These are phyloP conservation scores for Colletotrichum zoysiae DNA, from an alignment of 2,329 filamentous ascomycete species.

Conservation along the genomic window DNA sequence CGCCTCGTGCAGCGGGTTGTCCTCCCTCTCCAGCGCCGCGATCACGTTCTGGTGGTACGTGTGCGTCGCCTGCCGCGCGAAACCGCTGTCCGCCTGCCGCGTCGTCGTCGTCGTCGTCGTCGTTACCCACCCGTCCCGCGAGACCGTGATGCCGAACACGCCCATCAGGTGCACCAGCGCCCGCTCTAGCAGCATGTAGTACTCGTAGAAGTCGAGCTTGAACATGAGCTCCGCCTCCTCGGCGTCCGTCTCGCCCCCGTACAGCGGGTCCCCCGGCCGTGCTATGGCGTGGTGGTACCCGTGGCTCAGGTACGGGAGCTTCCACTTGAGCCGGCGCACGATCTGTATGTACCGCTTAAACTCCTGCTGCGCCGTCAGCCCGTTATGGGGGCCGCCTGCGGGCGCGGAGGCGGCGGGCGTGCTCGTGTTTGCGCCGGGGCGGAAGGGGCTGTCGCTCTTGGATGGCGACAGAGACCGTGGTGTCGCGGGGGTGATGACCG, in stretches of 20 bases:
- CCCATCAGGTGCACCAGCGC: constrained; percentile 76
- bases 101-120: constrained; percentile 21
- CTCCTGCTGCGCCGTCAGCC: constrained; percentile 54
- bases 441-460: neutral
- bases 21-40: constrained; percentile 67
- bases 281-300: constrained; percentile 66
- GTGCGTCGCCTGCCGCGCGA: constrained; percentile 44
- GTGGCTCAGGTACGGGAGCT: constrained; percentile 69
- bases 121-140: constrained; percentile 45
- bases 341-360: constrained; percentile 71
- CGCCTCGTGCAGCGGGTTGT: constrained; percentile 67
- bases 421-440: neutral
- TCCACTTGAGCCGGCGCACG: constrained; percentile 72
- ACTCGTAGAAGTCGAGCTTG: constrained; percentile 83
- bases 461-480: constrained; percentile 1
- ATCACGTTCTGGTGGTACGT: constrained; percentile 79
- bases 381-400: constrained; percentile 19
- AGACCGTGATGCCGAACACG: constrained; percentile 70
- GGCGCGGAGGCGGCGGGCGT: neutral
- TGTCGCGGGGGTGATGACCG: constrained; percentile 22
- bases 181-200: constrained; percentile 79
- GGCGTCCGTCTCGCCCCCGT: constrained; percentile 51
- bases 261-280: constrained; percentile 46
- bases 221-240: constrained; percentile 75
- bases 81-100: neutral